A percentile compares a stretch with the other conserved stretches of the same genome.
Conservation (phyloP, 345 rosid species). For the Lepidium didymum region DNA sequence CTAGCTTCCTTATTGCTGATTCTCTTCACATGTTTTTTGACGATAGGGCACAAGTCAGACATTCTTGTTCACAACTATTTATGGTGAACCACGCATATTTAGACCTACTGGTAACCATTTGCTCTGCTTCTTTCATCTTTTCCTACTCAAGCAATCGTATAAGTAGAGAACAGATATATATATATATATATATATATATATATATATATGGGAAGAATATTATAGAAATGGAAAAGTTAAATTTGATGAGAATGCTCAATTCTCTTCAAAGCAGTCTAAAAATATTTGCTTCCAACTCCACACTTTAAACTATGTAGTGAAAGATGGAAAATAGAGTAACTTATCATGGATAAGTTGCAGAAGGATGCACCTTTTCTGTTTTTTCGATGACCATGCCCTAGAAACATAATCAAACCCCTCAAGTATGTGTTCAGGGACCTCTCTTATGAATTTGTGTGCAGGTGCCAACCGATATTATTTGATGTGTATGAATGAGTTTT, state of each 20-base stretch:
- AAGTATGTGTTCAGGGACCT: background rate
- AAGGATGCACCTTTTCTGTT: background rate
- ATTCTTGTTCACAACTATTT: conserved; percentile 82
- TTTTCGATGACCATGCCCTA: background rate
- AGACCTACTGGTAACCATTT: conserved; percentile 71
- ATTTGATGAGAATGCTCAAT: background rate
- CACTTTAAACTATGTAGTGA: background rate
- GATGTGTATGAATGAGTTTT: conserved; percentile 75
- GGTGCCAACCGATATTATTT: conserved; percentile 90
- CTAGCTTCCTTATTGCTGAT: background rate
- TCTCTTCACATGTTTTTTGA: background rate
- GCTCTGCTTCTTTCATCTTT: background rate
- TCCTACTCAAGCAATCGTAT: background rate
- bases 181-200: no score
- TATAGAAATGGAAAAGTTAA: background rate
- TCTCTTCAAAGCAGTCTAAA: background rate
- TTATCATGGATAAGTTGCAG: background rate
- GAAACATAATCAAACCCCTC: background rate
- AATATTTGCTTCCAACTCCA: background rate
- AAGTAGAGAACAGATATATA: background rate
- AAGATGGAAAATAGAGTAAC: conserved; percentile 7
- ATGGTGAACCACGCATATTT: conserved; percentile 88
- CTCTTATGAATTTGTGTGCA: conserved; percentile 16
- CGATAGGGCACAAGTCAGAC: conserved; percentile 71
- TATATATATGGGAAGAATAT: background rate